phyloP scores from a whole-genome alignment of 306 rosid species.

The Cicer arietinum region DNA sequence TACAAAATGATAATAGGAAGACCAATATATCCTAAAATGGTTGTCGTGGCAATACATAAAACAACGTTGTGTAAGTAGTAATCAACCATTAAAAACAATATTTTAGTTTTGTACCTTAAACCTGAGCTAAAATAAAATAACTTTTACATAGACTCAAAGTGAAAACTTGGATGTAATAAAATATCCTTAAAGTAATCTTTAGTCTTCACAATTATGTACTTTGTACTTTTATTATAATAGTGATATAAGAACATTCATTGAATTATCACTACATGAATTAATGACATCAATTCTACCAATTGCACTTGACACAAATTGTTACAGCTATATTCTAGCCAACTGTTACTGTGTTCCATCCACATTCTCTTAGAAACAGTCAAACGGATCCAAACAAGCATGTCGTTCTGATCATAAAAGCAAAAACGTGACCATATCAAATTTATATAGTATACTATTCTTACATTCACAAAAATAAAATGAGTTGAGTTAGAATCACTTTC shows the following conservation, averaged over 20 bases:
- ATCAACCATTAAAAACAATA: too few species aligned
- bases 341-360: slow-evolving; percentile 16
- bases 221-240: background rate
- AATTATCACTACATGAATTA: background rate
- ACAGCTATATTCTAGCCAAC: slow-evolving; percentile 14
- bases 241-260: background rate
- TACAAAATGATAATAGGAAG: too few species aligned
- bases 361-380: slow-evolving; percentile 14
- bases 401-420: slow-evolving; percentile 12
- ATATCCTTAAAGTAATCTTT: background rate
- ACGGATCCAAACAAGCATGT: slow-evolving; percentile 22
- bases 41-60: too few species aligned
- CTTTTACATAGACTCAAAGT: slow-evolving; percentile 4
- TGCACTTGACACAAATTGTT: too few species aligned
- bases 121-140: background rate
- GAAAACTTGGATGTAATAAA: background rate
- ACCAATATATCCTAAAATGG: too few species aligned
- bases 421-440: slow-evolving; percentile 14
- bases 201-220: background rate
- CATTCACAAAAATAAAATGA: slow-evolving; percentile 2
- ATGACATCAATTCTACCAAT: background rate
- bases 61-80: too few species aligned
- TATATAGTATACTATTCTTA: background rate
- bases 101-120: too few species aligned
- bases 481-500: slow-evolving; percentile 1